Evolutionary conservation across 306 rosid species (phyloP), one percentile per base, ranked within the genome.

Genomic region (Chamaecrista fasciculata): DNA sequence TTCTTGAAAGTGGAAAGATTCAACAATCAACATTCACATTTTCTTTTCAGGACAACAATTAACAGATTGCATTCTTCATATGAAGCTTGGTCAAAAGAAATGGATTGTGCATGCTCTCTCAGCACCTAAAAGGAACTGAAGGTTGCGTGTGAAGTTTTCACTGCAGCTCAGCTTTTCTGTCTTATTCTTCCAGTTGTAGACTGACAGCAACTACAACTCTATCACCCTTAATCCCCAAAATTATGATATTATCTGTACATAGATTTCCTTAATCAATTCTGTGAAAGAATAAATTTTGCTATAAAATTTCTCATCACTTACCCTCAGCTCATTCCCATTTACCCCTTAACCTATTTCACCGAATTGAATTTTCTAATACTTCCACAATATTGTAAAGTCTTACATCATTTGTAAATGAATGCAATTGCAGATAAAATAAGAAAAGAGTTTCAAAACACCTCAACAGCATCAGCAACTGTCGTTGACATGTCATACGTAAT

Each of bases 381-480:
- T 51, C 46, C 44, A 63, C 23, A 33, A 58, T 34, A 43, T 43
- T 25, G 24, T 33, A 61, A 6, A 20, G 12, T 64, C 57, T 36
- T 37, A 34, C 42, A 77, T 48, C 49, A 26, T 49, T 46, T 47
- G 64, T 21, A 47, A 57, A 69, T 44, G 26, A 56, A n/a, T 69
- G 64, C 31, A 33, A 31, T 18, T 44, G 58, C 64, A 74, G 11
- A 65, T 47, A 61, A 66, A 42, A 34, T 63, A 36, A 69, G 36
- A 48, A 24, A 62, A 74, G 72, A 24, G 29, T 14, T 55, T 69
- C 36, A 67, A 77, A 72, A 40, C 72, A 90, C 97, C 97, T 91
- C 91, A 75, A 91, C 87, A 60, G 97, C 89, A 87, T 91, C 97
- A 29, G 85, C 95, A 49, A 89, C 97, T 1, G 96, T 91, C 68